Base-by-base conservation (phyloP, 306 rosid species). In the Begonia peltatifolia region DNA sequence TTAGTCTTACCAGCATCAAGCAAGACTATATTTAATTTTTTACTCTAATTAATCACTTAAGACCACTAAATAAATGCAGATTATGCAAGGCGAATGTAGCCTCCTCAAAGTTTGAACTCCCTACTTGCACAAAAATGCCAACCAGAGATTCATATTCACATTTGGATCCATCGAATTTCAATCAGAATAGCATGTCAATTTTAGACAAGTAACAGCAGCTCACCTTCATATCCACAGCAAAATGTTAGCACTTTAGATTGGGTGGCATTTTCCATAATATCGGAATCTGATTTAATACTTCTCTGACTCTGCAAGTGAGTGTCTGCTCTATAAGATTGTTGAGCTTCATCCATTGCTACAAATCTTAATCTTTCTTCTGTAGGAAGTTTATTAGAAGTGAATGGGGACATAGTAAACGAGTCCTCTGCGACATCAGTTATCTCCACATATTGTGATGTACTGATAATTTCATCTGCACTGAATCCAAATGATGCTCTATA, bases 401-500 rank as follows among this genome's bases (percentile, higher is more conserved):
- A 81, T 12, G 97, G 93, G 50, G 74, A 74, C 84, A 90, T 90
- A 41, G 95, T 80, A 67, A 90, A 90, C n/a, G 95, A 83, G 35
- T 90, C 97, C 16, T 83, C 94, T 79, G 69, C 79, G 35, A 85
- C 99, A 74, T 81, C 96, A 68, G 99, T 67, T 68, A 92, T 92
- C 79, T 92, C 99, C 59, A 86, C 95, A 30, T 86, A 92, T 10
- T 92, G 88, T 52, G 84, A 8, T 30, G 99, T 86, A 38, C 83
- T 79, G 68, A 86, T 77, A 60, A 92, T 81, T 75, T 92, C 99
- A 77, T 92, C 99, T n/a, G 99, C 99, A 70, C 99, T 92, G 70
- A 92, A 92, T 68, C 99, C 99, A 72, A 92, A 92, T 25, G 99
- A 92, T 68, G 99, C 99, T 61, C 99, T 75, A 65, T 92, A 92